A percentile compares a stretch with the other conserved stretches of the same genome.
These are phyloP conservation scores for Ogataea pignaliae DNA, from an alignment of 805 yeast species.

Conservation along the genomic window DNA sequence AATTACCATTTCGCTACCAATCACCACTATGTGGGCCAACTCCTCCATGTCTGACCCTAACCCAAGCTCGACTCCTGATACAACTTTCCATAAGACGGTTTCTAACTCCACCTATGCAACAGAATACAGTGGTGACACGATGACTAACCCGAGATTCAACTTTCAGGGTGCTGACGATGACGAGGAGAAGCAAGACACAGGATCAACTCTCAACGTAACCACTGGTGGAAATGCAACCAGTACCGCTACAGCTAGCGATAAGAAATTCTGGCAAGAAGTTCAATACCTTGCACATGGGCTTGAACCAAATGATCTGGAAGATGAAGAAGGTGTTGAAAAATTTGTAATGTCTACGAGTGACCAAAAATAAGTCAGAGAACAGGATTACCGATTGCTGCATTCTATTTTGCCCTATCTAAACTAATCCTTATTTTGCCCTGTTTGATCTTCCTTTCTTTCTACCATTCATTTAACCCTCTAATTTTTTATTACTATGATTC, in stretches of 20 bases:
- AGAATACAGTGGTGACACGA: conserved; percentile 6
- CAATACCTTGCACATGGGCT: conserved; percentile 27
- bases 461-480: too few relatives aligned
- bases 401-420: too few relatives aligned
- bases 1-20: conserved; percentile 69
- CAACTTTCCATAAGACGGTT: conserved; percentile 17
- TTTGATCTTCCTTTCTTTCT: too few relatives aligned
- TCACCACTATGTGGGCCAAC: conserved; percentile 87
- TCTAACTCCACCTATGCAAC: conserved; percentile 12
- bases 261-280: conserved; percentile 28
- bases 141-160: conserved; percentile 8
- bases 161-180: conserved; percentile 10
- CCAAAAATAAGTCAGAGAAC: neutral
- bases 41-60: conserved; percentile 48
- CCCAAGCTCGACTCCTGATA: conserved; percentile 35
- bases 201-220: conserved; percentile 4
- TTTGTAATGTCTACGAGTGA: conserved; percentile 13
- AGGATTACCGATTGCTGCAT: too few relatives aligned
- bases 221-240: conserved; percentile 11
- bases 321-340: conserved; percentile 12
- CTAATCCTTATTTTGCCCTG: too few relatives aligned
- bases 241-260: conserved; percentile 15
- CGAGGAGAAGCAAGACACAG: neutral
- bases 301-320: conserved; percentile 18
- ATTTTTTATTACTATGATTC: too few relatives aligned